Percentiles rank a stretch among this genome's conserved stretches.
phyloP scores from a whole-genome alignment of 345 rosid genomes.

The Sonneratia caseolaris region DNA sequence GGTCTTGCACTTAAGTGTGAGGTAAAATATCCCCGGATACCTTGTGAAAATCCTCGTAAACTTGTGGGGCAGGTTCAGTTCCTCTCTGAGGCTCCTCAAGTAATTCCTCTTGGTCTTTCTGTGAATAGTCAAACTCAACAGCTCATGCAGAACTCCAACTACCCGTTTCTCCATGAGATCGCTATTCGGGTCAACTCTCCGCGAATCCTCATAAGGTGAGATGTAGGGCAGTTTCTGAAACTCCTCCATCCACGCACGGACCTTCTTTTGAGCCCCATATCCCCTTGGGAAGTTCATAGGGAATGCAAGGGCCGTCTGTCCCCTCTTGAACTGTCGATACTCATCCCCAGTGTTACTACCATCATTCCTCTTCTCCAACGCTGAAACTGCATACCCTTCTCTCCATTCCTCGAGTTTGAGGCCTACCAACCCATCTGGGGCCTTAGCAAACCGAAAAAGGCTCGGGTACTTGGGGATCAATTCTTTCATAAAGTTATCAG shows the following conservation, averaged over 20 bases:
- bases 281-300: conserved; percentile 88
- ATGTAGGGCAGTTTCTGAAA: conserved; percentile 89
- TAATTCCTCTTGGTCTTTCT: conserved; percentile 96
- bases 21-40: conserved; percentile 92
- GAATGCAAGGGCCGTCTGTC: conserved; percentile 55
- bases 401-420: conserved; percentile 55
- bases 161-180: conserved; percentile 97
- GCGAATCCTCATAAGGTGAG: conserved; percentile 80
- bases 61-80: conserved; percentile 72
- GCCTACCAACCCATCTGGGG: conserved; percentile 41
- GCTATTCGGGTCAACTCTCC: conserved; percentile 62
- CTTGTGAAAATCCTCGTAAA: conserved; percentile 82
- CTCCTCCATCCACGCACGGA: conserved; percentile 92
- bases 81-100: conserved; percentile 79
- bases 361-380: conserved; percentile 51
- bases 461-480: conserved; percentile 54
- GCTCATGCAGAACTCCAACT: conserved; percentile 85
- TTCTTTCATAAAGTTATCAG: conserved; percentile 56
- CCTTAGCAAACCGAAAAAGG: conserved; percentile 54
- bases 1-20: conserved; percentile 89
- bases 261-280: conserved; percentile 92
- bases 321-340: conserved; percentile 66
- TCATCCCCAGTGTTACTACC: conserved; percentile 29
- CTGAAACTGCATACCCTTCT: conserved; percentile 61
- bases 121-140: conserved; percentile 80